These are phyloP conservation scores for Hyaloperonospora brassicae DNA, from an alignment of 352 stramenopile species.

Conservation along the genomic window DNA sequence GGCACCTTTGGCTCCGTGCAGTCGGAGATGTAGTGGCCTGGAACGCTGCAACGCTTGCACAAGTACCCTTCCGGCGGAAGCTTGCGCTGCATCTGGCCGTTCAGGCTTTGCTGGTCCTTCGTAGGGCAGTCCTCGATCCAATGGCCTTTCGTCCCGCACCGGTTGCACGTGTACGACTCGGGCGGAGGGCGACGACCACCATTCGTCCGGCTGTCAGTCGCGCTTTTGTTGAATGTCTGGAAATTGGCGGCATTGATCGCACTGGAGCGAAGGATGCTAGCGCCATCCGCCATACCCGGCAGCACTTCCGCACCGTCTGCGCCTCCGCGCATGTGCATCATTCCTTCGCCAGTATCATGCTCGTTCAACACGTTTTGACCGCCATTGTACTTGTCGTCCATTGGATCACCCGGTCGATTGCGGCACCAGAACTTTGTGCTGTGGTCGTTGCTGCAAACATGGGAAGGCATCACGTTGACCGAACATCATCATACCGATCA, in stretches of 20 bases:
- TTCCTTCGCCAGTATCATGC: conserved; percentile 38
- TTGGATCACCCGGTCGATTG: conserved; percentile 88
- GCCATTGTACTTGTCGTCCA: conserved; percentile 87
- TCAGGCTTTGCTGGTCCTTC: conserved; percentile 50
- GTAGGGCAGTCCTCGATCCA: conserved; percentile 86
- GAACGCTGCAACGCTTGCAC: conserved; percentile 81
- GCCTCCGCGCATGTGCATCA: conserved; percentile 19
- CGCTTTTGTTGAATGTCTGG: conserved; percentile 48
- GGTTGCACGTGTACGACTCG: conserved; percentile 85
- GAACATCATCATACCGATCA: not conserved
- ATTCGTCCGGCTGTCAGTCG: conserved; percentile 21
- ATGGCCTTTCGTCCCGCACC: conserved; percentile 75
- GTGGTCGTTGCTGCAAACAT: conserved; percentile 86
- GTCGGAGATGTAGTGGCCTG: conserved; percentile 82
- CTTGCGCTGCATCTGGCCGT: conserved; percentile 31
- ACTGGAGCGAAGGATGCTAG: conserved; percentile 46
- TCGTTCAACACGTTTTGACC: conserved; percentile 65
- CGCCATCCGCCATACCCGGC: conserved; percentile 59
- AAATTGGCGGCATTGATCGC: conserved; percentile 70
- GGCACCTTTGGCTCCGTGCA: conserved; percentile 80
- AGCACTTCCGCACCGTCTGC: conserved; percentile 40
- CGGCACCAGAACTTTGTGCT: conserved; percentile 97
- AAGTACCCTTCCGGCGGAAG: conserved; percentile 71
- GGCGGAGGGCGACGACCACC: conserved; percentile 49
- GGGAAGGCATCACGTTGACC: not conserved